Evolutionary conservation across 75 land plant genomes (phyloP).

Genomic region (Larix kaempferi): DNA sequence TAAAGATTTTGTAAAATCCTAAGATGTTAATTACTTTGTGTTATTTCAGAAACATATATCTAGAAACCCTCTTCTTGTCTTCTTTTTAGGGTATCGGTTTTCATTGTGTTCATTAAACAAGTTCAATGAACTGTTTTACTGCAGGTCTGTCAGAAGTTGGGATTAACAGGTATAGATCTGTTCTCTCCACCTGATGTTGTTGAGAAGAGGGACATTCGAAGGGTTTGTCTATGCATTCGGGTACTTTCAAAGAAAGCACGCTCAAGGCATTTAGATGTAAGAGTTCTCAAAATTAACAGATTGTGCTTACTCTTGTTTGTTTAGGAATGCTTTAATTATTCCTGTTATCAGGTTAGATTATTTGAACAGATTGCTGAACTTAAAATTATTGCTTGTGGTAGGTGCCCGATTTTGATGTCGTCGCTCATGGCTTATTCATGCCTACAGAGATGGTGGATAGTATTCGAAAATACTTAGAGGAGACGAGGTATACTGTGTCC

Average conservation of each 20-base stretch:
- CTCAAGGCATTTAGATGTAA: conserved; percentile 46
- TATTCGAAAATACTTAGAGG: conserved; percentile 47
- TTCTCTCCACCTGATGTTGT: conserved; percentile 84
- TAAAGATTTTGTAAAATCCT: no score
- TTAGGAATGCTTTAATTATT: background rate
- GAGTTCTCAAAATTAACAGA: background rate
- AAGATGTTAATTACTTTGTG: background rate
- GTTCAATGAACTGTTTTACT: background rate
- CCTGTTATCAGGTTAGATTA: background rate
- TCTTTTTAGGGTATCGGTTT: no score
- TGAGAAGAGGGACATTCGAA: conserved; percentile 72
- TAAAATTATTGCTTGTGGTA: conserved; percentile 11
- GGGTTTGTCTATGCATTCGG: conserved; percentile 75
- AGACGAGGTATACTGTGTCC: conserved; percentile 14
- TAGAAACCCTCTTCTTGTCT: background rate
- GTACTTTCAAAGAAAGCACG: conserved; percentile 76
- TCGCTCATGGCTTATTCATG: conserved; percentile 48
- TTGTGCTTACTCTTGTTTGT: background rate
- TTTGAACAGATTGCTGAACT: background rate
- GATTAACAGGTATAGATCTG: conserved; percentile 63
- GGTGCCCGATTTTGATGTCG: conserved; percentile 79
- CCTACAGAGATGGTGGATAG: conserved; percentile 57
- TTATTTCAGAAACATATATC: background rate
- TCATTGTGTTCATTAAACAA: background rate
- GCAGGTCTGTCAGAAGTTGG: conserved; percentile 70